A percentile compares a stretch with the other conserved stretches of the same genome.
These are phyloP conservation scores for Beauveria caledonica DNA, from an alignment of 2,329 filamentous ascomycete species.

Conservation along the genomic window DNA sequence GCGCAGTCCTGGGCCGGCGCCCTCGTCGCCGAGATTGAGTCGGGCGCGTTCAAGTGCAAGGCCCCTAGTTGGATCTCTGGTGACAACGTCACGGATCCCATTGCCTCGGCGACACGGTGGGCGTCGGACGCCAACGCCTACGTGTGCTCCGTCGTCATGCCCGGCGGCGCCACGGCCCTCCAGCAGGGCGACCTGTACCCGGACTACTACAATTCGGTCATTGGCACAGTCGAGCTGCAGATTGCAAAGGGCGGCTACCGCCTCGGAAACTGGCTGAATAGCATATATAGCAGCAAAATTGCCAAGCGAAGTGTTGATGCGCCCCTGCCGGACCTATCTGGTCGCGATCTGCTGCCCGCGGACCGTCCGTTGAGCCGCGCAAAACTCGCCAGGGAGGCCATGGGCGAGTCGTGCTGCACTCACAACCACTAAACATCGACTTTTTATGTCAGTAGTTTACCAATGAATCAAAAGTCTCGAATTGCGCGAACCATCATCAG, in stretches of 20 bases:
- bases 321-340: constrained; percentile 16
- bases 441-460: neutral
- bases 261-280: constrained; percentile 24
- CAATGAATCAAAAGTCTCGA: neutral
- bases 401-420: constrained; percentile 17
- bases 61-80: constrained; percentile 28
- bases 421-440: neutral
- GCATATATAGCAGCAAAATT: constrained; percentile 16
- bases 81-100: constrained; percentile 24
- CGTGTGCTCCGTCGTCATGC: constrained; percentile 36
- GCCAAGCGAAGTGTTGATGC: constrained; percentile 15
- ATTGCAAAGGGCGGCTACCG: constrained; percentile 37
- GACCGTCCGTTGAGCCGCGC: constrained; percentile 19
- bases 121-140: constrained; percentile 33
- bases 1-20: constrained; percentile 32
- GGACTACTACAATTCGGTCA: constrained; percentile 30
- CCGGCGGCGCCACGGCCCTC: constrained; percentile 28
- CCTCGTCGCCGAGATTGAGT: constrained; percentile 27
- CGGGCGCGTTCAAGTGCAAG: constrained; percentile 27
- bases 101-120: constrained; percentile 29
- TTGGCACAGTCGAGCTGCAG: constrained; percentile 33
- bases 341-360: constrained; percentile 19
- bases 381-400: constrained; percentile 20
- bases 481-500: neutral
- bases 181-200: constrained; percentile 31